phyloP scores from a whole-genome alignment of 2,329 filamentous ascomycete genomes.

The Geosmithia putterillii region DNA sequence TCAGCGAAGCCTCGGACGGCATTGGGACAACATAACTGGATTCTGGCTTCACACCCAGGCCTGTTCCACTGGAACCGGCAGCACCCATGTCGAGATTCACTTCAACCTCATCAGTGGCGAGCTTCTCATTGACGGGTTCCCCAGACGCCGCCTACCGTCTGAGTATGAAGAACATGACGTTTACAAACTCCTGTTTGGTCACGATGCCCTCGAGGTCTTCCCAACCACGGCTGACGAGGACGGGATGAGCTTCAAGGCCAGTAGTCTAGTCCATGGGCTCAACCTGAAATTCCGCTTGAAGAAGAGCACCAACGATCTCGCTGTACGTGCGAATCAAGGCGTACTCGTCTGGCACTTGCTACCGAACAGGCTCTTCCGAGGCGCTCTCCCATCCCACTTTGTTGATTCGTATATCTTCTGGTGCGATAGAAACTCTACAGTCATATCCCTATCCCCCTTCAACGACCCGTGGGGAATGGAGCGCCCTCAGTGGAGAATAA shows the following conservation, averaged over 20 bases:
- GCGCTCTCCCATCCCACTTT: conserved; percentile 18
- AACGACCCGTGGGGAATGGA: too few relatives aligned
- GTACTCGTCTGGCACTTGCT: conserved; percentile 14
- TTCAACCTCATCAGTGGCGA: conserved; percentile 38
- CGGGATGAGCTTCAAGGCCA: conserved; percentile 28
- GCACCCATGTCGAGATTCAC: conserved; percentile 17
- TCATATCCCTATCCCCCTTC: too few relatives aligned
- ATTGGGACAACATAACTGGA: neutral
- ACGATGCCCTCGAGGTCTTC: conserved; percentile 26
- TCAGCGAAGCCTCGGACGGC: neutral
- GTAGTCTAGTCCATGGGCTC: conserved; percentile 14
- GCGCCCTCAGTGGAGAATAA: too few relatives aligned
- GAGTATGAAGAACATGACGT: conserved; percentile 25
- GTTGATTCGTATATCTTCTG: too few relatives aligned
- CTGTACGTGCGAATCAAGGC: conserved; percentile 14
- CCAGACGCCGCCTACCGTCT: conserved; percentile 30
- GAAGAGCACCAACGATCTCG: conserved; percentile 10
- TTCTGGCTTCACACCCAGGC: neutral
- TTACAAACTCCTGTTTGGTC: conserved; percentile 32
- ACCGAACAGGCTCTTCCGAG: conserved; percentile 14
- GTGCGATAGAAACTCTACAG: too few relatives aligned
- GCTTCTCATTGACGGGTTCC: conserved; percentile 38
- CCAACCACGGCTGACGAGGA: conserved; percentile 18
- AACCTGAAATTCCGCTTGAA: conserved; percentile 18
- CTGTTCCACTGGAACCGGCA: neutral